phyloP scores from a whole-genome alignment of 2,329 filamentous ascomycete species.

The Colletotrichum sp. region DNA sequence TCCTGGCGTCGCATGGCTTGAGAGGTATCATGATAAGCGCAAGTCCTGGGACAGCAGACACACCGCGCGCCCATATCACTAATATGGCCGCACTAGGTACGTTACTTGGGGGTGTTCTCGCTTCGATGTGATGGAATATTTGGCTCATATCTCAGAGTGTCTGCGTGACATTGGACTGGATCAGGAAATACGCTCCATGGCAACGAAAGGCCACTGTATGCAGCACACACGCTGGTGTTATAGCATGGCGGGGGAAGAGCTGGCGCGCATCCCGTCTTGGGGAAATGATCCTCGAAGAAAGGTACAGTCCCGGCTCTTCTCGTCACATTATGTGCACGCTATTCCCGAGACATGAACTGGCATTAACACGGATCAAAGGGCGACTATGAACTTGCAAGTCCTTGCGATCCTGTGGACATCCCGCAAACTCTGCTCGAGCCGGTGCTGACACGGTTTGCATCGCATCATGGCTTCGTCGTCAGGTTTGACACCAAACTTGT shows the following conservation, averaged over 20 bases:
- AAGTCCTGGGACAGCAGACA: background rate
- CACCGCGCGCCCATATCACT: background rate
- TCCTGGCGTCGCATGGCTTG: background rate
- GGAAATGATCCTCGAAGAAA: background rate
- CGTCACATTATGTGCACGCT: background rate
- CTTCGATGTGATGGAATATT: background rate
- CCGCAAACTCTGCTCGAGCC: background rate
- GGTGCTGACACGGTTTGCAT: background rate
- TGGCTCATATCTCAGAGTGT: background rate
- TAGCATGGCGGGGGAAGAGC: background rate
- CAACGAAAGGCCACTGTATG: background rate
- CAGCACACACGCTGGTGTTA: background rate
- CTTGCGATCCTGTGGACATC: background rate
- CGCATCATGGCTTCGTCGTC: background rate
- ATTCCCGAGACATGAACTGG: background rate
- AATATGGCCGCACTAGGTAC: background rate
- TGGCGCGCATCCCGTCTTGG: background rate
- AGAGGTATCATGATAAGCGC: background rate
- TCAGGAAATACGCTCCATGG: background rate
- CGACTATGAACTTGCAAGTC: background rate
- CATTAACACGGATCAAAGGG: background rate
- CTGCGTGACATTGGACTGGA: background rate
- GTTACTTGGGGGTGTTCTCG: background rate
- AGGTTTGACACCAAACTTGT: background rate
- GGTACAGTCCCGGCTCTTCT: background rate